Base-by-base conservation (phyloP, 2,329 filamentous ascomycete species). In the Penicillium sp. region DNA sequence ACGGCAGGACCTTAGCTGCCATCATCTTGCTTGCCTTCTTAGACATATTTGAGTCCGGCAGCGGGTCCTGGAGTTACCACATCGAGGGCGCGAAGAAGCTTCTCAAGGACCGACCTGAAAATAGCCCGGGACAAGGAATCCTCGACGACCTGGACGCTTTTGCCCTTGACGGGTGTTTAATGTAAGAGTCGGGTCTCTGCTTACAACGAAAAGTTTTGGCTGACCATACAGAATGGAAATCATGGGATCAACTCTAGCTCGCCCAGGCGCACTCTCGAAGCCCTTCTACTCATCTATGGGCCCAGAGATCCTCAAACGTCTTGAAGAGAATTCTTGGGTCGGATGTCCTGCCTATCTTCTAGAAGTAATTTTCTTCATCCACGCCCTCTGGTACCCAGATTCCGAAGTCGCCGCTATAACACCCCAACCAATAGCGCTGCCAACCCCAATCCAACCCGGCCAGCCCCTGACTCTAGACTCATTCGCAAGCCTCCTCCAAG, bases 31-130 rank as follows among this genome's bases (percentile, higher is more conserved):
- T 82, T 55, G 77, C 81, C 55, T 75, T 81, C 21, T 76, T 81
- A 57, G 79, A 81, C 53, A 69, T 81, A 5, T 74, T 82, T 5
- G 79, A 81, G 59, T 82, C 80, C 0, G 80, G 80, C 15, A 76
- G 74, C 48, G 79, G 79, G 11, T 76, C 79, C 34, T 82, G 80
- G 80, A 81, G 76, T 60, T 75, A 78, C 34, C 80, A 82, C 57
- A 74, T 81, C 48, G 78, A 80, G 57, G 80, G 80, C 7, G 80
- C 79, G n/a, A 77, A 78, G 60, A 76, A 74, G 53, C 69, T 82
- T 21, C 72, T 82, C 27, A 71, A 74, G 39, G 70, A 70, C 9
- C 68, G 78, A 53, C 57, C 68, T 31, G 60, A 62, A 38, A 57
- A 56, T 34, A 51, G 52, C 3, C 44, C 60, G 16, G 58, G 54